Percentiles rank a stretch among this genome's conserved stretches.
Conservation (phyloP, 441 rosid species). For the Bruguiera hainesii region DNA sequence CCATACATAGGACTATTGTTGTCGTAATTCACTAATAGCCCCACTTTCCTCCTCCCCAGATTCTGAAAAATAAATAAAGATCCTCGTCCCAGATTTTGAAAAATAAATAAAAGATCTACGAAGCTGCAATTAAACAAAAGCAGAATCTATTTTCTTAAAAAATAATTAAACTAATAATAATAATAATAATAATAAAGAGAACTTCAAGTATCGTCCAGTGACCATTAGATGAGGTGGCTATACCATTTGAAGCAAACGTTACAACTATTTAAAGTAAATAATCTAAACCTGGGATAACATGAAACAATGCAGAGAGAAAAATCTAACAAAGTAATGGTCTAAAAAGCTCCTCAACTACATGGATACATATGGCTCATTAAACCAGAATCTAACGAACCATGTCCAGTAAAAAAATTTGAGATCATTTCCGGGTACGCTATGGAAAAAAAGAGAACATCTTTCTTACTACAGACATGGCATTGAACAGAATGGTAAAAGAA, state of each 20-base stretch:
- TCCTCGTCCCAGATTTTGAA: too few species aligned
- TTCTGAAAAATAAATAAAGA: too few species aligned
- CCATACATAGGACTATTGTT: too few species aligned
- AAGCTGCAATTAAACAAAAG: neutral
- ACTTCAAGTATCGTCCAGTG: too few species aligned
- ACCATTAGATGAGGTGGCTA: too few species aligned
- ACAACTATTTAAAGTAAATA: neutral
- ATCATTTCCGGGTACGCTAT: conserved; percentile 11
- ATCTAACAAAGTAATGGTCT: conserved; percentile 1
- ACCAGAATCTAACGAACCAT: conserved; percentile 12
- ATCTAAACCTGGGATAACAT: neutral
- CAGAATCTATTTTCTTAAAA: neutral
- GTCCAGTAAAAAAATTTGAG: conserved; percentile 3
- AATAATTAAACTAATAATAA: neutral
- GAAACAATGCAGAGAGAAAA: conserved; percentile 7
- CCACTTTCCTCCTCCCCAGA: too few species aligned
- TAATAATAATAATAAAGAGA: too few species aligned
- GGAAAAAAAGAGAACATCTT: conserved; percentile 8
- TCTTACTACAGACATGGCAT: conserved; percentile 12
- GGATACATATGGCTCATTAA: conserved; percentile 7
- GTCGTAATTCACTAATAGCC: too few species aligned
- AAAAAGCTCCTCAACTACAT: conserved; percentile 10
- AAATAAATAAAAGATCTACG: too few species aligned
- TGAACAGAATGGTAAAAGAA: conserved; percentile 7
- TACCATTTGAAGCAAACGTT: neutral